Conservation (phyloP, 129 eudicot genomes). For the Ambrosia artemisiifolia region DNA sequence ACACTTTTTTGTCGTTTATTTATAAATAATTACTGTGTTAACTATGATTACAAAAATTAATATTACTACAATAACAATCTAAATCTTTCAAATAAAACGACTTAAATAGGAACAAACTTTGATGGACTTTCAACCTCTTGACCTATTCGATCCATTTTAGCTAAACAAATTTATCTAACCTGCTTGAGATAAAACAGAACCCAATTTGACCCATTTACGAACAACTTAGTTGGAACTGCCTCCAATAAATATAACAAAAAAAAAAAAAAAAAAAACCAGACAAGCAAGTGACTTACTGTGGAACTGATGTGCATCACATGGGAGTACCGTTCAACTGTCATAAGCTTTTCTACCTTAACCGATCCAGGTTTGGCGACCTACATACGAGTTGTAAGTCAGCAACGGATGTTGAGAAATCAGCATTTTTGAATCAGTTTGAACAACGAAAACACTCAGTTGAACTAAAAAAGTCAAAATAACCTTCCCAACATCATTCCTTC, state of each 20-base stretch:
- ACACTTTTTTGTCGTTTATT: too few species aligned
- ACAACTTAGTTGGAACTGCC: too few species aligned
- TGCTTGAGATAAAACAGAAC: too few species aligned
- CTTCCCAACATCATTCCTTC: conserved; percentile 87
- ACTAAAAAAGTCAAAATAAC: conserved; percentile 24
- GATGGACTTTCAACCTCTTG: too few species aligned
- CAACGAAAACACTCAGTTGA: not conserved
- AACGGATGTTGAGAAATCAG: not conserved
- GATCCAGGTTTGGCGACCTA: conserved; percentile 84
- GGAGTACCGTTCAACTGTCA: conserved; percentile 73
- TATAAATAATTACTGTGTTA: too few species aligned
- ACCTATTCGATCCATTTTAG: too few species aligned
- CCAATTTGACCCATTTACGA: too few species aligned
- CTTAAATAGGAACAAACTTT: too few species aligned
- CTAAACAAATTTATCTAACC: too few species aligned
- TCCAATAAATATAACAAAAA: too few species aligned
- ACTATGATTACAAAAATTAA: too few species aligned
- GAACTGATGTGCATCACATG: conserved; percentile 98
- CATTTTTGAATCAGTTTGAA: conserved; percentile 4
- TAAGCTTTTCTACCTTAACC: conserved; percentile 74
- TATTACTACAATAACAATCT: too few species aligned
- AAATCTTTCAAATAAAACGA: not conserved
- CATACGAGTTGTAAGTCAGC: conserved; percentile 19
- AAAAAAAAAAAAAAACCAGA: conserved; percentile 14
- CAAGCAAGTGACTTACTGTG: conserved; percentile 46